A percentile compares a stretch with the other conserved stretches of the same genome.
These are phyloP conservation scores for Saitozyma podzolica DNA, from an alignment of 768 basidiomycete genomes.

Conservation along the genomic window DNA sequence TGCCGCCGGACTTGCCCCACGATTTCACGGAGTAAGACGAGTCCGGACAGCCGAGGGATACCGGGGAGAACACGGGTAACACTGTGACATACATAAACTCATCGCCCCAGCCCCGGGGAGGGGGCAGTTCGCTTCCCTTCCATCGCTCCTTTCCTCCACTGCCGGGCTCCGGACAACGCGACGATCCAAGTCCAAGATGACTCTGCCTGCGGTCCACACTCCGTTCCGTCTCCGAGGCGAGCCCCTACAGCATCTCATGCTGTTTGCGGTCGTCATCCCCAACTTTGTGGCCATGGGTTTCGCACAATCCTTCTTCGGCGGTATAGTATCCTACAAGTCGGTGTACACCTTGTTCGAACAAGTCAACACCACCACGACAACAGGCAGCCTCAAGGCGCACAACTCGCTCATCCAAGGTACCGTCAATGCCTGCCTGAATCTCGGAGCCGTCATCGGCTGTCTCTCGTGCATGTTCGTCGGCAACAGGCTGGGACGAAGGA, in stretches of 20 bases:
- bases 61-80: no score
- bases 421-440: conserved; percentile 15
- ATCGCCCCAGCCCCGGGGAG: no score
- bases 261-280: conserved; percentile 22
- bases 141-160: no score
- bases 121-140: no score
- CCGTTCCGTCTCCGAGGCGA: background rate
- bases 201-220: no score
- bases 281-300: conserved; percentile 29
- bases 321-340: conserved; percentile 15
- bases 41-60: no score
- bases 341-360: conserved; percentile 22
- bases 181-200: no score
- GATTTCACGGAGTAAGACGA: no score
- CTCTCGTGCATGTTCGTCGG: conserved; percentile 23
- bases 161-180: no score
- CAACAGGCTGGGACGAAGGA: conserved; percentile 23
- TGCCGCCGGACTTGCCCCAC: no score
- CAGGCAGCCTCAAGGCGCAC: conserved; percentile 18
- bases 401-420: conserved; percentile 26
- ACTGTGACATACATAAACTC: no score
- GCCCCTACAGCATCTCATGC: conserved; percentile 14
- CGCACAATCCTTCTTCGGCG: conserved; percentile 21
- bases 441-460: conserved; percentile 24
- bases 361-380: conserved; percentile 21